Conservation (phyloP, 805 yeast genomes). For the Candida sakaeoensis region DNA sequence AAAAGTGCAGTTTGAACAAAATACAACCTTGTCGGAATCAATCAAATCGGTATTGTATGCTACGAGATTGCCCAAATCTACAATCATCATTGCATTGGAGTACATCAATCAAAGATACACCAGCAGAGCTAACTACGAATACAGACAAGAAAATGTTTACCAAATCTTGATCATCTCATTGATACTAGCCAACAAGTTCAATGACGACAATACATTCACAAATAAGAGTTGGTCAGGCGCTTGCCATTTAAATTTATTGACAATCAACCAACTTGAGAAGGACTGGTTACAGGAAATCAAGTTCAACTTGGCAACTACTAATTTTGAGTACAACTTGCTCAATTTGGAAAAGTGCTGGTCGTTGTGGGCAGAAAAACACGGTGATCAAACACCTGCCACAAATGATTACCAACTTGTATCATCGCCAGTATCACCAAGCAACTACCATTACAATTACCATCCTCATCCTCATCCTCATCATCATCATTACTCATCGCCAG, state of each 20-base stretch:
- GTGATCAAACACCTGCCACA: neutral
- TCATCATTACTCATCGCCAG: slow-evolving; percentile 3
- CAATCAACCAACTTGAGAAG: slow-evolving; percentile 66
- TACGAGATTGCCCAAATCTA: slow-evolving; percentile 81
- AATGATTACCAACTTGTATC: neutral
- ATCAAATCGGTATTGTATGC: slow-evolving; percentile 72
- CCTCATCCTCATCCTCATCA: neutral
- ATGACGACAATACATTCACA: slow-evolving; percentile 94
- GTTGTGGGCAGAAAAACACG: slow-evolving; percentile 26
- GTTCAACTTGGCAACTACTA: slow-evolving; percentile 52
- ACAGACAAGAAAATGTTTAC: slow-evolving; percentile 41
- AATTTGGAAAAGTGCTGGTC: slow-evolving; percentile 45
- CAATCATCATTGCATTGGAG: slow-evolving; percentile 75
- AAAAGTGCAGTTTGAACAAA: slow-evolving; percentile 45
- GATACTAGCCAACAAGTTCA: slow-evolving; percentile 86
- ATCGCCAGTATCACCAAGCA: neutral
- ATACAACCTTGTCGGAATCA: slow-evolving; percentile 52
- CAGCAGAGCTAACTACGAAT: slow-evolving; percentile 14
- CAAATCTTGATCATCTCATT: slow-evolving; percentile 62
- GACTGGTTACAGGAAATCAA: slow-evolving; percentile 60
- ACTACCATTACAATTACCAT: neutral
- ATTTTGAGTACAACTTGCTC: slow-evolving; percentile 33
- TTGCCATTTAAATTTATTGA: slow-evolving; percentile 66
- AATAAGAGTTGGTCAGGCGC: slow-evolving; percentile 96
- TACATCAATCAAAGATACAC: slow-evolving; percentile 64